Conservation (phyloP, 176 grass and related monocot genomes). For the Typha latifolia region DNA sequence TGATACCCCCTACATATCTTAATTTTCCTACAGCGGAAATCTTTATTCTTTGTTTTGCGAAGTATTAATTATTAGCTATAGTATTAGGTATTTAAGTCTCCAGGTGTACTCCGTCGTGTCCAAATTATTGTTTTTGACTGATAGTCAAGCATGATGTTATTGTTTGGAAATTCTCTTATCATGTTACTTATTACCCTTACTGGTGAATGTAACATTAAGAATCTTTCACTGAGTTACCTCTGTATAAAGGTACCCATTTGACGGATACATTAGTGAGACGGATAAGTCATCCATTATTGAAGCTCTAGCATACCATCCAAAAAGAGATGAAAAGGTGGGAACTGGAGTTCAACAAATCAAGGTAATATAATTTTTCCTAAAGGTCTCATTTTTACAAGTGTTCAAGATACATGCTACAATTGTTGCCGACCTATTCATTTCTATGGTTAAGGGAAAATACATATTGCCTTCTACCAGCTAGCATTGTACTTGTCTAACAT, state of each 20-base stretch:
- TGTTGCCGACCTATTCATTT: not conserved
- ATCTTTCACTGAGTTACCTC: slow-evolving; percentile 15
- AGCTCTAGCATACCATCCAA: slow-evolving; percentile 56
- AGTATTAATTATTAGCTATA: too few species aligned
- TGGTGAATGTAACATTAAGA: slow-evolving; percentile 11
- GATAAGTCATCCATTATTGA: slow-evolving; percentile 51
- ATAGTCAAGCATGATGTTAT: not conserved
- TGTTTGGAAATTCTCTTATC: slow-evolving; percentile 3
- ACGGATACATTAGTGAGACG: slow-evolving; percentile 32
- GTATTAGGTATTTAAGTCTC: too few species aligned
- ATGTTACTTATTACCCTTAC: slow-evolving; percentile 7
- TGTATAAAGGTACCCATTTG: slow-evolving; percentile 54
- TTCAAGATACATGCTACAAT: not conserved
- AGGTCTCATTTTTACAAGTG: not conserved
- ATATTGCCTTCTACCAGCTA: too few species aligned
- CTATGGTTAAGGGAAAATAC: not conserved
- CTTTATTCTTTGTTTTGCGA: too few species aligned
- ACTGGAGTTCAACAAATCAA: slow-evolving; percentile 38
- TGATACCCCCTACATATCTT: too few species aligned
- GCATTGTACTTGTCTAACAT: too few species aligned
- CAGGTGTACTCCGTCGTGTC: too few species aligned
- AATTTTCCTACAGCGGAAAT: too few species aligned
- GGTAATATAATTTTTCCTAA: slow-evolving; percentile 20
- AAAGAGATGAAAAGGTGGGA: slow-evolving; percentile 26
- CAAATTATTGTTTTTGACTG: not conserved